Evolutionary conservation across 2,329 filamentous ascomycete genomes (phyloP).

Genomic region (Aspergillus chevalieri): DNA sequence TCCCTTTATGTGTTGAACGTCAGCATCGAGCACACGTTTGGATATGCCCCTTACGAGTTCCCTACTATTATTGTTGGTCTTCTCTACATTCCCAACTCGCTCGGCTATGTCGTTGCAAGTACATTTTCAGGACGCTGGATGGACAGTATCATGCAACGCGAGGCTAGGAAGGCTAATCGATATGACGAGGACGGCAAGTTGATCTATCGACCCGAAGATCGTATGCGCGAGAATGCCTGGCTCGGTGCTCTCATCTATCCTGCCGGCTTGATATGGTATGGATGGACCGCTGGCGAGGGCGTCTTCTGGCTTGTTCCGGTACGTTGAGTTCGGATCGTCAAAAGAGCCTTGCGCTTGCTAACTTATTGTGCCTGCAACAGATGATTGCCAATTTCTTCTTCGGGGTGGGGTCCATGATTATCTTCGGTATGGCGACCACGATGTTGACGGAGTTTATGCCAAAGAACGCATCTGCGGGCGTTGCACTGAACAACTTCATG

Average conservation of each 20-base stretch:
- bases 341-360: not conserved
- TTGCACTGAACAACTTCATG: slow-evolving; percentile 76
- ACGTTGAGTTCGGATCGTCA: slow-evolving; percentile 15
- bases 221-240: slow-evolving; percentile 78
- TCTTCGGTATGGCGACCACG: slow-evolving; percentile 67
- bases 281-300: slow-evolving; percentile 63
- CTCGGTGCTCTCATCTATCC: slow-evolving; percentile 66
- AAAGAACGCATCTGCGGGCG: slow-evolving; percentile 61
- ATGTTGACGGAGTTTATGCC: slow-evolving; percentile 85
- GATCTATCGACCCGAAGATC: slow-evolving; percentile 68
- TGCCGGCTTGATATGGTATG: slow-evolving; percentile 65
- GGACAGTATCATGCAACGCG: slow-evolving; percentile 71
- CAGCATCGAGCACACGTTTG: slow-evolving; percentile 65
- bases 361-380: slow-evolving; percentile 11
- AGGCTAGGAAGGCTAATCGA: slow-evolving; percentile 63
- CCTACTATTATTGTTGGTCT: slow-evolving; percentile 63
- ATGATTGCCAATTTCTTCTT: slow-evolving; percentile 66
- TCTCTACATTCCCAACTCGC: slow-evolving; percentile 67
- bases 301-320: slow-evolving; percentile 57
- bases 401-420: slow-evolving; percentile 70
- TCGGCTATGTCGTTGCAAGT: slow-evolving; percentile 66
- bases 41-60: slow-evolving; percentile 61
- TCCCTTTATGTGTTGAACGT: slow-evolving; percentile 73
- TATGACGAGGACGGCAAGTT: slow-evolving; percentile 62
- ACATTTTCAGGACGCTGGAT: slow-evolving; percentile 70